Evolutionary conservation across 2,329 filamentous ascomycete species (phyloP).

Genomic region (Ceratocystis eucalypticola): DNA sequence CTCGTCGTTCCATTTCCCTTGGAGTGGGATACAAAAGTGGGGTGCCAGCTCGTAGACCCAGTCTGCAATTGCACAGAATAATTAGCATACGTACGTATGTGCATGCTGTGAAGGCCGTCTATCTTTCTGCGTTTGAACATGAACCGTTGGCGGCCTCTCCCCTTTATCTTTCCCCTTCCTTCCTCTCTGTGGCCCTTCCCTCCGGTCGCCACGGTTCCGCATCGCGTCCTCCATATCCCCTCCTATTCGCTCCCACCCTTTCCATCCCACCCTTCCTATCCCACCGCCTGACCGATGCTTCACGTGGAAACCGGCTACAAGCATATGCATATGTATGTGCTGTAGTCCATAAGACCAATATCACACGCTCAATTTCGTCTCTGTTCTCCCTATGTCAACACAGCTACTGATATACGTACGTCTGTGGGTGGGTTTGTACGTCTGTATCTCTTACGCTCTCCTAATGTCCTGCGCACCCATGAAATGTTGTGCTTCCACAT

Average conservation of each 20-base stretch:
- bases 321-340: conserved; percentile 32
- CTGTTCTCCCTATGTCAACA: neutral
- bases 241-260: neutral
- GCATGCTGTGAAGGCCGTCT: too few species aligned
- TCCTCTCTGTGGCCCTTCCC: neutral
- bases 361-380: neutral
- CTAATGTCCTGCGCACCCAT: neutral
- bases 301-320: conserved; percentile 11
- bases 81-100: too few species aligned
- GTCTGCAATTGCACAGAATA: too few species aligned
- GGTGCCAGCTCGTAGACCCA: neutral
- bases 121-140: too few species aligned
- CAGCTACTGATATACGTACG: neutral
- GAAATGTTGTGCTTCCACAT: neutral
- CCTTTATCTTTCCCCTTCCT: neutral
- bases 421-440: neutral
- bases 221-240: neutral
- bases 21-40: neutral
- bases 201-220: neutral
- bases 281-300: too few species aligned
- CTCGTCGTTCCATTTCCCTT: neutral
- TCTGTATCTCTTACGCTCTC: neutral
- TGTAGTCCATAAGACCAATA: conserved; percentile 25
- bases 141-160: neutral
- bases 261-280: neutral